A percentile compares a stretch with the other conserved stretches of the same genome.
These are phyloP conservation scores for Stephanodiscus minutulus DNA, from an alignment of 108 stramenopile species.

Conservation along the genomic window DNA sequence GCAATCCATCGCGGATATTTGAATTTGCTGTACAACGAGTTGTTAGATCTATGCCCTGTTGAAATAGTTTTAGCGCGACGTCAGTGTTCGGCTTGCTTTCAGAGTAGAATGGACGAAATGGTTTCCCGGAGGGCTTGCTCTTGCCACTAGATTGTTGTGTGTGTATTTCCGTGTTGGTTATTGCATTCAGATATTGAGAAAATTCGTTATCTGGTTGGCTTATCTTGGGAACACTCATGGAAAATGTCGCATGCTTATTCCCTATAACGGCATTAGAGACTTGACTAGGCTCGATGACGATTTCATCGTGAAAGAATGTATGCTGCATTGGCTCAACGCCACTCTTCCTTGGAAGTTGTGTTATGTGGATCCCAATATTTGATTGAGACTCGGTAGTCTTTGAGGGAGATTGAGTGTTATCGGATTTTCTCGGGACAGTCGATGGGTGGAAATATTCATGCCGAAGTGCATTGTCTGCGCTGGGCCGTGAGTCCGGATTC, in stretches of 20 bases:
- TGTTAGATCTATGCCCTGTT: background rate
- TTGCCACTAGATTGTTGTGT: background rate
- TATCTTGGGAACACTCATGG: background rate
- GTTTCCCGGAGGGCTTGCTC: background rate
- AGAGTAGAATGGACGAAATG: background rate
- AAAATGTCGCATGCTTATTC: background rate
- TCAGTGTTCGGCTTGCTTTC: background rate
- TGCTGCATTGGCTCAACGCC: background rate
- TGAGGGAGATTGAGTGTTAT: background rate
- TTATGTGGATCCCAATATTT: background rate
- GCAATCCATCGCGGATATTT: background rate
- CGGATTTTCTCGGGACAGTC: background rate
- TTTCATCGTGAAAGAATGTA: background rate
- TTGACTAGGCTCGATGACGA: background rate
- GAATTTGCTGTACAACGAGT: background rate
- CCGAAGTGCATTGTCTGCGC: conserved; percentile 62
- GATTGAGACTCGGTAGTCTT: background rate
- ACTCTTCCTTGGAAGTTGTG: background rate
- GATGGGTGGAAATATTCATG: conserved; percentile 65
- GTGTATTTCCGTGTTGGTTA: background rate
- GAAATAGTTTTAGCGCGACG: background rate
- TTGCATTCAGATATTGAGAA: conserved; percentile 25
- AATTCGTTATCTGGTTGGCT: conserved; percentile 23
- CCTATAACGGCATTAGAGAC: too few species aligned
- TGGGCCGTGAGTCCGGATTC: conserved; percentile 78